Evolutionary conservation across 306 rosid genomes (phyloP), one percentile per base, ranked within the genome.

Genomic region (Vachellia pachyceras): DNA sequence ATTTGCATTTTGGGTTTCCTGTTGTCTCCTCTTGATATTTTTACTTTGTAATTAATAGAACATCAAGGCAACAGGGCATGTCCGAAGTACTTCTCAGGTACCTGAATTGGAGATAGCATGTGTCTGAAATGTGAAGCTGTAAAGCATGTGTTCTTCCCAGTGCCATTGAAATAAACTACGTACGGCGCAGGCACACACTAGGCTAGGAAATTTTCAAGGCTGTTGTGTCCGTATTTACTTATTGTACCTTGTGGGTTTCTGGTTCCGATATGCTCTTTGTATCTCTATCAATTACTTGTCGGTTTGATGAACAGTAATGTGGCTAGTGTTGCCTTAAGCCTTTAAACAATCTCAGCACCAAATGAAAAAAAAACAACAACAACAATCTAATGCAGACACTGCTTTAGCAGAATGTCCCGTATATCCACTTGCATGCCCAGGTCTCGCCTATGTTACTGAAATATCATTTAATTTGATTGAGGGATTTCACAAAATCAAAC

Each of bases 31-130:
- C 18, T 20, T 49, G 63, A 47, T 57, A 55, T 39, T 82, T 52
- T 73, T 77, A 67, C 15, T 17, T 22, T 0, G 71, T 54, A 47
- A 23, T 65, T 49, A 42, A 20, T 40, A 20, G 15, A 46, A 12
- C 42, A 37, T 63, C 15, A 64, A 70, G 17, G 58, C 52, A 22
- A 23, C 50, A 64, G 78, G 63, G 52, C 66, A 35, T 61, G 66
- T 46, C 60, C 37, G 33, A 39, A 29, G 47, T 76, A 22, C 36
- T 52, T 63, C 23, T 72, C 37, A 71, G 52, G 73, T 29, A 65
- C 39, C 74, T 81, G 29, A 23, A 58, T 44, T 55, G 78, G 41
- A 22, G 72, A 77, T 37, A 37, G n/a, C 69, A 39, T 37, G 22
- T 64, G 80, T 65, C 57, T 22, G 76, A 57, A 75, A 55, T 72